These are phyloP conservation scores for Micractinium conductrix DNA, from an alignment of 139 green algal species.

Conservation along the genomic window DNA sequence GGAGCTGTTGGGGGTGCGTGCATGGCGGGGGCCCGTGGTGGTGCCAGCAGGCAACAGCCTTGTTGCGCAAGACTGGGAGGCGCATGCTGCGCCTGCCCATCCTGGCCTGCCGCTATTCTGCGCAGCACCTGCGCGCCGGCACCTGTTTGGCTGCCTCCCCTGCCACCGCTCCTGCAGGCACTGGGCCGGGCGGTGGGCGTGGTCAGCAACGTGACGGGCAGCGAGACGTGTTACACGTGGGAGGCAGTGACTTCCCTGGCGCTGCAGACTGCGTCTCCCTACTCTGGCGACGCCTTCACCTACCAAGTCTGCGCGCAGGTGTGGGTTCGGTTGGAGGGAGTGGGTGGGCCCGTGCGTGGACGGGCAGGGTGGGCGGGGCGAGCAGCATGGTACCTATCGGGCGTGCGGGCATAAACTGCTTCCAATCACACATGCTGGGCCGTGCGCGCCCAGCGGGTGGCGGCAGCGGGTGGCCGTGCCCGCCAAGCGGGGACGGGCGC, in stretches of 20 bases:
- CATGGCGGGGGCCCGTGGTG: too few relatives aligned
- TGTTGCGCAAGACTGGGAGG: too few relatives aligned
- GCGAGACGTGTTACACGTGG: constrained; percentile 55
- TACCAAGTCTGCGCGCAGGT: constrained; percentile 84
- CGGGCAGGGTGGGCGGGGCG: neutral
- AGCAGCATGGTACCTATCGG: too few relatives aligned
- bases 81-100: too few relatives aligned
- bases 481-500: neutral
- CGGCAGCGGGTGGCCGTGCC: neutral
- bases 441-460: neutral
- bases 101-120: too few relatives aligned
- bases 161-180: constrained; percentile 8
- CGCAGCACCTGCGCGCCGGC: too few relatives aligned
- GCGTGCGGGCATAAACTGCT: too few relatives aligned
- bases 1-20: constrained; percentile 37
- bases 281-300: neutral
- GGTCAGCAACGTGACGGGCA: constrained; percentile 64
- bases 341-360: neutral
- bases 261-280: neutral
- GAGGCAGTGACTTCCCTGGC: constrained; percentile 18
- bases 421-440: neutral
- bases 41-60: too few relatives aligned
- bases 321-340: constrained; percentile 28
- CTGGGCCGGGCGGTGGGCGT: constrained; percentile 50
- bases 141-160: neutral